A percentile compares a stretch with the other conserved stretches of the same genome.
phyloP scores from a whole-genome alignment of 441 rosid species.

The Cnidoscolus chayamansa region DNA sequence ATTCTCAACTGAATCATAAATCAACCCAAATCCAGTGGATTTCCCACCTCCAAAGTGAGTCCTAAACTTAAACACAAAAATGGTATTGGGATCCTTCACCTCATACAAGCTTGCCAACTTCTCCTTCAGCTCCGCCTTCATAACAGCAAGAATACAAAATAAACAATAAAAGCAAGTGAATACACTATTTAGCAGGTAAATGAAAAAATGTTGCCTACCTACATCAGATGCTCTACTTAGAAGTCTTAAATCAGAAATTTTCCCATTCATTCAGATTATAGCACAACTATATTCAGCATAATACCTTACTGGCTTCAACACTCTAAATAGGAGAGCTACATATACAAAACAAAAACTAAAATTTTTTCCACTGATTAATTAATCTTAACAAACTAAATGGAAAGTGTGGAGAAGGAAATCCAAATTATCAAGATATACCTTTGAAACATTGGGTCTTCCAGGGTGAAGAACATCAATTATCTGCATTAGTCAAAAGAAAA shows the following conservation, averaged over 20 bases:
- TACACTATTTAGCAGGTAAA: not conserved
- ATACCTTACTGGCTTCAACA: too few species aligned
- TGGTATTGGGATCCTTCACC: conserved; percentile 67
- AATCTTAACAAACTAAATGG: too few species aligned
- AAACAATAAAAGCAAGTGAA: not conserved
- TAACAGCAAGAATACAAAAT: not conserved
- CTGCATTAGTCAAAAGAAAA: conserved; percentile 31
- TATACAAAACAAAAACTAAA: too few species aligned
- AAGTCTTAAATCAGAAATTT: too few species aligned
- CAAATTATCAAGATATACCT: conserved; percentile 41
- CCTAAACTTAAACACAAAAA: conserved; percentile 77
- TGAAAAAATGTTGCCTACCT: not conserved
- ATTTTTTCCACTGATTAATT: too few species aligned
- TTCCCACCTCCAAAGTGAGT: conserved; percentile 96
- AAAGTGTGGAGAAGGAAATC: too few species aligned
- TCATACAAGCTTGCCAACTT: conserved; percentile 68
- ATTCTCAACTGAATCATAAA: conserved; percentile 76
- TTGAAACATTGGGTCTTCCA: conserved; percentile 80
- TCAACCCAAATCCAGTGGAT: conserved; percentile 87
- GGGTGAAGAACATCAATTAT: conserved; percentile 95
- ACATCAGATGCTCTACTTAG: too few species aligned
- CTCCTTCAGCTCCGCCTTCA: conserved; percentile 79
- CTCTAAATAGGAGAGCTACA: too few species aligned
- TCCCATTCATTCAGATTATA: too few species aligned
- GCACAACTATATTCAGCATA: too few species aligned